Conservation (phyloP, 1,139 yeast genomes). For the Lodderomyces parapsilosis region DNA sequence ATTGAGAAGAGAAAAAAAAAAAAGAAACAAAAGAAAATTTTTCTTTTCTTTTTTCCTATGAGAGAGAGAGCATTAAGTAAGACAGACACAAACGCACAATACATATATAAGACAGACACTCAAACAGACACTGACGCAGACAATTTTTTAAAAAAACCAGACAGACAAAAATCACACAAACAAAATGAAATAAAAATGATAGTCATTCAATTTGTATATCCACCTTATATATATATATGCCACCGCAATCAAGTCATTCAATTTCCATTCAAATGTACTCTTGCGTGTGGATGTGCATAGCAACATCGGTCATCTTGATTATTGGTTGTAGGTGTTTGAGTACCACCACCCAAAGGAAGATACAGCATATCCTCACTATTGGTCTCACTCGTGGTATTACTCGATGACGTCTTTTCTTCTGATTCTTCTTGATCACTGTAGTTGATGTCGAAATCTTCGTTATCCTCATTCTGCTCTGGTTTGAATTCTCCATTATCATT, state of each 20-base stretch:
- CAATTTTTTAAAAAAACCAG: neutral
- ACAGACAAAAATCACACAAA: neutral
- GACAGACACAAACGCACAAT: neutral
- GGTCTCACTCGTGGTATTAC: slow-evolving; percentile 15
- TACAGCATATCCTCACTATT: slow-evolving; percentile 19
- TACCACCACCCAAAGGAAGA: slow-evolving; percentile 29
- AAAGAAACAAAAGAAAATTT: neutral
- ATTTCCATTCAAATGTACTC: slow-evolving; percentile 23
- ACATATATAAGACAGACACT: too few relatives aligned
- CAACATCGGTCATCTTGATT: slow-evolving; percentile 35
- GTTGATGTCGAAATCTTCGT: slow-evolving; percentile 30
- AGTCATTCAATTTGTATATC: too few relatives aligned
- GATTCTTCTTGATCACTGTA: slow-evolving; percentile 21
- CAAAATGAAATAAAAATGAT: neutral
- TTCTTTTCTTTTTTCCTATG: neutral
- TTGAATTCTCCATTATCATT: slow-evolving; percentile 11
- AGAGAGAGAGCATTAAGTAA: too few relatives aligned
- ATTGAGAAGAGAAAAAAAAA: neutral
- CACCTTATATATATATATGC: neutral
- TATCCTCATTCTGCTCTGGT: slow-evolving; percentile 15
- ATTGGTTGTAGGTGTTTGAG: slow-evolving; percentile 29
- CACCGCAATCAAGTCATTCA: neutral
- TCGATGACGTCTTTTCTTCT: slow-evolving; percentile 6
- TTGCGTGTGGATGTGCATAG: slow-evolving; percentile 43
- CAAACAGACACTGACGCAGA: too few relatives aligned